Percentiles rank a stretch among this genome's conserved stretches.
Conservation (phyloP, 768 basidiomycete genomes). For the Boletus pseudopeckii region DNA sequence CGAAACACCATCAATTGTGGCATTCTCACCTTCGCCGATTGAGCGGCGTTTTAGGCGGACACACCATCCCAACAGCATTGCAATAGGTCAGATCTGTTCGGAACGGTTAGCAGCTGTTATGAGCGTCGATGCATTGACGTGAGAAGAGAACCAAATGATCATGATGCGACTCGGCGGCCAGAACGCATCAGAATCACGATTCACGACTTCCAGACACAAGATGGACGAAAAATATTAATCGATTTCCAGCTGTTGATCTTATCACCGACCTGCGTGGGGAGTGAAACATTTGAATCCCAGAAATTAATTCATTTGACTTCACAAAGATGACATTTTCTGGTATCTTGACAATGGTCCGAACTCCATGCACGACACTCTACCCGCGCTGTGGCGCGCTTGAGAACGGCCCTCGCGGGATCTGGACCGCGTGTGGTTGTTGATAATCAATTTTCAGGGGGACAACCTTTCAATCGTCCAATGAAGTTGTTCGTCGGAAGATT, state of each 20-base stretch:
- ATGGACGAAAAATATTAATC: neutral
- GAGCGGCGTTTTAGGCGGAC: slow-evolving; percentile 2
- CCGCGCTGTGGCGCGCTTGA: neutral
- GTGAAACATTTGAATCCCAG: neutral
- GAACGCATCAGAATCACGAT: neutral
- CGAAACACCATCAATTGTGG: neutral
- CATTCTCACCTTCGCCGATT: neutral
- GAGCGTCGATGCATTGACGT: neutral
- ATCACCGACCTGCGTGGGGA: slow-evolving; percentile 3
- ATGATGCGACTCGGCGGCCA: neutral
- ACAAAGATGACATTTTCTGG: slow-evolving; percentile 5
- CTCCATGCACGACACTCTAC: neutral
- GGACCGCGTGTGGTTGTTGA: neutral
- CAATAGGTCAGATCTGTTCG: neutral
- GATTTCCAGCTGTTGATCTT: neutral
- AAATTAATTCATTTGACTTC: neutral
- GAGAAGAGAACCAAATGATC: neutral
- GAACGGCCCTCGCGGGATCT: neutral
- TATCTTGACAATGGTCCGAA: slow-evolving; percentile 4
- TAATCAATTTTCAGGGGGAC: slow-evolving; percentile 50
- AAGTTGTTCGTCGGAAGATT: slow-evolving; percentile 45
- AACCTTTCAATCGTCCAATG: slow-evolving; percentile 79
- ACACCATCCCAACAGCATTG: neutral
- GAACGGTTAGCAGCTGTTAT: neutral
- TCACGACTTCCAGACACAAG: neutral